phyloP scores from a whole-genome alignment of 257 asterid genomes.

The Ilex aquifolium region DNA sequence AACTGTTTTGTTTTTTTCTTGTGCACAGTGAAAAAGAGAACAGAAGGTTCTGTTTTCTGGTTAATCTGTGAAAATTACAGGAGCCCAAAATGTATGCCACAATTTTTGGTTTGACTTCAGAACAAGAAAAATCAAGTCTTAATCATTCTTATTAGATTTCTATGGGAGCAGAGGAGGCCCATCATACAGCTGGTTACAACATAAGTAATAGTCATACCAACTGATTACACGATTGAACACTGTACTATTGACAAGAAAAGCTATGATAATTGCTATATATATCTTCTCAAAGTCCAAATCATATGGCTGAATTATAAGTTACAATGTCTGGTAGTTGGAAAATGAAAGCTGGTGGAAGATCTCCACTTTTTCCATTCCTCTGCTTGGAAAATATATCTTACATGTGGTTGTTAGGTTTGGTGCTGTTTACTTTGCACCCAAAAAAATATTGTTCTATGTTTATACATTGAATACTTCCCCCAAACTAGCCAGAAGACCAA shows the following conservation, averaged over 20 bases:
- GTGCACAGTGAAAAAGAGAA: slow-evolving; percentile 10
- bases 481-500: slow-evolving; percentile 13
- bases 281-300: background rate
- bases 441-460: slow-evolving; percentile 12
- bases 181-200: slow-evolving; percentile 69
- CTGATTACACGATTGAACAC: slow-evolving; percentile 17
- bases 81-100: slow-evolving; percentile 36
- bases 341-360: slow-evolving; percentile 11
- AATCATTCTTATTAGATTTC: slow-evolving; percentile 47
- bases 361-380: slow-evolving; percentile 26
- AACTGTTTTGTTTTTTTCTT: background rate
- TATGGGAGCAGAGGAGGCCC: slow-evolving; percentile 30
- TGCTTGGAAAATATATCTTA: slow-evolving; percentile 20
- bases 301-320: slow-evolving; percentile 4
- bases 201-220: slow-evolving; percentile 48
- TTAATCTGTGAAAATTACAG: slow-evolving; percentile 22
- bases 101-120: slow-evolving; percentile 36
- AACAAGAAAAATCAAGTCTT: slow-evolving; percentile 11
- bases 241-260: slow-evolving; percentile 20
- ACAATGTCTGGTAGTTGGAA: background rate
- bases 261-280: slow-evolving; percentile 4
- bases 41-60: slow-evolving; percentile 37
- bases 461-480: slow-evolving; percentile 22
- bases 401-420: slow-evolving; percentile 13
- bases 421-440: slow-evolving; percentile 13